Base-by-base conservation (phyloP, 2,329 filamentous ascomycete genomes). In the Colletotrichum salicis region DNA sequence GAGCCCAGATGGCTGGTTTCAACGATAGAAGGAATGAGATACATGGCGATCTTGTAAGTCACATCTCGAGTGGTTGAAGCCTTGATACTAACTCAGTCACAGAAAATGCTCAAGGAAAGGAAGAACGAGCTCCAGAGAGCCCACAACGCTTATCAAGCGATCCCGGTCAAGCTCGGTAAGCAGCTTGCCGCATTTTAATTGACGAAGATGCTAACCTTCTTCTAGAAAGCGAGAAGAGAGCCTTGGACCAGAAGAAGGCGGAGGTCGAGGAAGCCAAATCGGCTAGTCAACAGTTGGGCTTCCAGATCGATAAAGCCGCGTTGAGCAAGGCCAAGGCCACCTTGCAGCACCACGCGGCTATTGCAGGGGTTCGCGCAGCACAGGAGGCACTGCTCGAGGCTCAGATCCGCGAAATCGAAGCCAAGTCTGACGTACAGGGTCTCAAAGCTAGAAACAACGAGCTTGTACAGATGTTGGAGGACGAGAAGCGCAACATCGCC, bases 371-470 rank as follows among this genome's bases (percentile, higher is more conserved):
- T 56, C 88, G 89, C 15, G 81, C 85, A 60, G 86, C 90, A 6
- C 90, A 93, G 64, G 86, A 91, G 57, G 87, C 88, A 15, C 82
- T 94, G 12, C 81, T 95, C 19, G 91, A 95, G 76, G 90, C 89
- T 2, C 88, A 93, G 75, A 86, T 98, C 56, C 86, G 90, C 72
- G 83, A 89, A 0, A 88, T 97, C 35, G 96, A 99, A 84, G 95
- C 94, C 1, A 81, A 86, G n/a, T 98, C 95, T 0, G 96, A 99
- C 77, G 81, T 93, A 3, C 86, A 90, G 56, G 88, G 89, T 6
- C 85, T 98, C n/a, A 88, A 89, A 76, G 84, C 84, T 19, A 91
- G 91, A 70, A 94, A 94, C 75, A 76, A 80, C 10, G 85, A 89
- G 59, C 89, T 94, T 70, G 85, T 87, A 66, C 78, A 84, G 54